These are phyloP conservation scores for Apiosordaria backusii DNA, from an alignment of 495 filamentous ascomycete species.

Conservation along the genomic window DNA sequence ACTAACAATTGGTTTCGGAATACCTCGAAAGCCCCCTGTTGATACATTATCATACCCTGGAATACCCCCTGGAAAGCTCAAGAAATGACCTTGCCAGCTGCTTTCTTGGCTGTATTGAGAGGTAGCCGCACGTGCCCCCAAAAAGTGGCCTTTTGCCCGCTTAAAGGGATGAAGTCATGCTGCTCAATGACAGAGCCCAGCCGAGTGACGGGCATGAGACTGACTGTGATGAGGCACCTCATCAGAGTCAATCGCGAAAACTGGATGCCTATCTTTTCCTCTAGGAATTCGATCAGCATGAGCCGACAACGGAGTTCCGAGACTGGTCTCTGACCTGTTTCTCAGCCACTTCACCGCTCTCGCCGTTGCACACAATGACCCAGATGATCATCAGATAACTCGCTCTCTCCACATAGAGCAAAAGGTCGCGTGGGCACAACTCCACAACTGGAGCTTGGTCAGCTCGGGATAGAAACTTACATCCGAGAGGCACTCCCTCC, in stretches of 20 bases:
- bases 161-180: background rate
- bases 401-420: background rate
- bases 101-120: too few species aligned
- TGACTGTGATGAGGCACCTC: background rate
- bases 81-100: too few species aligned
- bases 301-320: background rate
- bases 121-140: too few species aligned
- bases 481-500: background rate
- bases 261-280: background rate
- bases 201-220: too few species aligned
- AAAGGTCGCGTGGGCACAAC: background rate
- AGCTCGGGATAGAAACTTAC: background rate
- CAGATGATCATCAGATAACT: background rate
- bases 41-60: too few species aligned
- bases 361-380: background rate
- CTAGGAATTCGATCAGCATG: background rate
- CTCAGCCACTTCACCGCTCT: background rate
- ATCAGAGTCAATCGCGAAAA: background rate
- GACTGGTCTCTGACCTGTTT: background rate
- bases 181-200: background rate
- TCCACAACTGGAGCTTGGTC: background rate
- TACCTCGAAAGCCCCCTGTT: too few species aligned
- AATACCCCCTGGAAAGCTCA: too few species aligned
- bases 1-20: too few species aligned
- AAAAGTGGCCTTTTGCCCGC: too few species aligned